Evolutionary conservation across 176 grass and related monocot species (phyloP).

Genomic region (Carex scoparia): DNA sequence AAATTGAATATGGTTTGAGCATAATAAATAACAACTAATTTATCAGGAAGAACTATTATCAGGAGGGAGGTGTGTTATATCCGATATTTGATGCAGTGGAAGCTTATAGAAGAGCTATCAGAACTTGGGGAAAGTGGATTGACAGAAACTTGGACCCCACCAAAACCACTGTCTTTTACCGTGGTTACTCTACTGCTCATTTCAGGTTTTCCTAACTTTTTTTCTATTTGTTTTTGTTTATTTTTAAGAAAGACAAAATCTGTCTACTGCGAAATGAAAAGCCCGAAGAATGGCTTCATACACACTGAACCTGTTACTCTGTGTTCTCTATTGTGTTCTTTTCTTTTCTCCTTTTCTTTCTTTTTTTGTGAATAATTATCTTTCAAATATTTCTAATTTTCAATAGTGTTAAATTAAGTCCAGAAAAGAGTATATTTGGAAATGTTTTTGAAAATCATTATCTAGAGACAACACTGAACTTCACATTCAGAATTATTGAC

Average conservation of each 20-base stretch:
- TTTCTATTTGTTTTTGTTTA: background rate
- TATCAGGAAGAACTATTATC: constrained; percentile 77
- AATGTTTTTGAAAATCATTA: background rate
- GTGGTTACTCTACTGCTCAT: constrained; percentile 85
- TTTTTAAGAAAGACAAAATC: background rate
- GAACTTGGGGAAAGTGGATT: constrained; percentile 80
- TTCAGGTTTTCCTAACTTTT: constrained; percentile 47
- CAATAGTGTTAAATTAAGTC: background rate
- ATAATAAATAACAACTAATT: background rate
- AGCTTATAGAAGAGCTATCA: constrained; percentile 64
- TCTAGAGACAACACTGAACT: background rate
- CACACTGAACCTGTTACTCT: background rate
- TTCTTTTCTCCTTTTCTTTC: background rate
- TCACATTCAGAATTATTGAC: background rate
- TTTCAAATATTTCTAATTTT: background rate
- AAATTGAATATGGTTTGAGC: background rate
- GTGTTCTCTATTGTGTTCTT: background rate
- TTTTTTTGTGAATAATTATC: background rate
- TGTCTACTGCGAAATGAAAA: background rate
- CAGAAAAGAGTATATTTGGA: background rate
- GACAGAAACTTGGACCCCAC: constrained; percentile 62
- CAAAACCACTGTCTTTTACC: constrained; percentile 67
- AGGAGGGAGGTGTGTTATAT: constrained; percentile 58
- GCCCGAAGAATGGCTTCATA: background rate
- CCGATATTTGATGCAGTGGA: constrained; percentile 62